A percentile compares a stretch with the other conserved stretches of the same genome.
Conservation (phyloP, 768 basidiomycete species). For the Boletus fagicola region DNA sequence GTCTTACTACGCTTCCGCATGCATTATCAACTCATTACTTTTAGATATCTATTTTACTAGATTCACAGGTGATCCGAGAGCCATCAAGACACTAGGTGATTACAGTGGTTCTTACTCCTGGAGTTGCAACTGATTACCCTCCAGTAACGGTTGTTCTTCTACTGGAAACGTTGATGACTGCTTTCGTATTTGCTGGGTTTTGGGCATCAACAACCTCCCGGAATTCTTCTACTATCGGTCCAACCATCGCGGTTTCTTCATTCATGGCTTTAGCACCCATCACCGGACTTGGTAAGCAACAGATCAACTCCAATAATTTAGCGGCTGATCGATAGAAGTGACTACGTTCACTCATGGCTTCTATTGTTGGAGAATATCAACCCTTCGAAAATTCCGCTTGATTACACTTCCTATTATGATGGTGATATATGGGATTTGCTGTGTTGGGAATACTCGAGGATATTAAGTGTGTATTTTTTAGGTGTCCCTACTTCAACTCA, state of each 20-base stretch:
- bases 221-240: too few relatives aligned
- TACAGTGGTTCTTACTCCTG: not conserved
- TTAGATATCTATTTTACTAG: slow-evolving; percentile 21
- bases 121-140: not conserved
- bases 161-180: slow-evolving; percentile 18
- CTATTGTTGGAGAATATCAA: slow-evolving; percentile 24
- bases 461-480: not conserved
- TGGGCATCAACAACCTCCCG: not conserved
- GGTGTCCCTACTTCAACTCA: slow-evolving; percentile 25
- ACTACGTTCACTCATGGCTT: slow-evolving; percentile 20
- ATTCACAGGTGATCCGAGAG: slow-evolving; percentile 15
- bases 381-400: not conserved
- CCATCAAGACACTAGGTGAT: slow-evolving; percentile 17
- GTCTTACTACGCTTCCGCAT: not conserved
- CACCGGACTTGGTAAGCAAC: slow-evolving; percentile 20
- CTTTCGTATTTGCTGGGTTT: slow-evolving; percentile 13
- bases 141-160: slow-evolving; percentile 13
- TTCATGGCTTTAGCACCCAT: not conserved
- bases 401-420: slow-evolving; percentile 12
- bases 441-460: not conserved
- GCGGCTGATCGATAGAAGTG: slow-evolving; percentile 5
- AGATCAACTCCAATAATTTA: not conserved
- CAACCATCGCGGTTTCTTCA: too few relatives aligned
- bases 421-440: slow-evolving; percentile 2
- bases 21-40: not conserved